phyloP scores from a whole-genome alignment of 1,284 basidiomycete species.

The Rhizoctonia solani region DNA sequence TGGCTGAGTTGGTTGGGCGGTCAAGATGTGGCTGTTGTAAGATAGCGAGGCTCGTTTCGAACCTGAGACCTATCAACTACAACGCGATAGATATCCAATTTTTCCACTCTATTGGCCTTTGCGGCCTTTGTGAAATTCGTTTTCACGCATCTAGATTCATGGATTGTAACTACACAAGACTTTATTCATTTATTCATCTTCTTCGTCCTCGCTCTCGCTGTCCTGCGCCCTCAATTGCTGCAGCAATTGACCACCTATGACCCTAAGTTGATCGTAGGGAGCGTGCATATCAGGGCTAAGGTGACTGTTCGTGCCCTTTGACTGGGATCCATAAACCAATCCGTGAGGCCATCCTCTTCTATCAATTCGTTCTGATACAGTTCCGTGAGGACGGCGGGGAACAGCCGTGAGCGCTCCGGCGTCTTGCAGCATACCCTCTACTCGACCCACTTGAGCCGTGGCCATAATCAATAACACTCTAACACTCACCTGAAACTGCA shows the following conservation, averaged over 20 bases:
- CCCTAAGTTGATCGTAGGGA: conserved; percentile 28
- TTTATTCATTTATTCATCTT: conserved; percentile 39
- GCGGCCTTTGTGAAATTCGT: background rate
- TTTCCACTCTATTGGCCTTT: conserved; percentile 20
- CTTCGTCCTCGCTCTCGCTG: conserved; percentile 41
- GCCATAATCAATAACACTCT: conserved; percentile 16
- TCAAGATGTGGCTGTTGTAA: background rate
- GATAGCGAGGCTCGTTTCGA: conserved; percentile 23
- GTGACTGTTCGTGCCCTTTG: conserved; percentile 41
- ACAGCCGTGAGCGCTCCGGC: conserved; percentile 30
- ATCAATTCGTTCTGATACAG: conserved; percentile 49
- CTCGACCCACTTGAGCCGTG: conserved; percentile 33
- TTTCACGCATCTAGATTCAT: conserved; percentile 15
- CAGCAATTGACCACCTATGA: conserved; percentile 34
- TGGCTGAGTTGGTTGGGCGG: conserved; percentile 21
- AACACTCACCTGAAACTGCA: conserved; percentile 64
- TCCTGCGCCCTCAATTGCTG: conserved; percentile 34
- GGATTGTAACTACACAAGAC: conserved; percentile 30
- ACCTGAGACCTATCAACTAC: conserved; percentile 25
- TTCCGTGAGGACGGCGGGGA: conserved; percentile 45
- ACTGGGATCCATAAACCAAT: conserved; percentile 46
- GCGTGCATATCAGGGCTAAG: conserved; percentile 4
- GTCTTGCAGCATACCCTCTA: conserved; percentile 42
- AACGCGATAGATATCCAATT: conserved; percentile 24
- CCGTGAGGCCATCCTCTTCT: conserved; percentile 46